These are phyloP conservation scores for Scopulariopsis brevicaulis DNA, from an alignment of 2,329 filamentous ascomycete genomes.

Conservation along the genomic window DNA sequence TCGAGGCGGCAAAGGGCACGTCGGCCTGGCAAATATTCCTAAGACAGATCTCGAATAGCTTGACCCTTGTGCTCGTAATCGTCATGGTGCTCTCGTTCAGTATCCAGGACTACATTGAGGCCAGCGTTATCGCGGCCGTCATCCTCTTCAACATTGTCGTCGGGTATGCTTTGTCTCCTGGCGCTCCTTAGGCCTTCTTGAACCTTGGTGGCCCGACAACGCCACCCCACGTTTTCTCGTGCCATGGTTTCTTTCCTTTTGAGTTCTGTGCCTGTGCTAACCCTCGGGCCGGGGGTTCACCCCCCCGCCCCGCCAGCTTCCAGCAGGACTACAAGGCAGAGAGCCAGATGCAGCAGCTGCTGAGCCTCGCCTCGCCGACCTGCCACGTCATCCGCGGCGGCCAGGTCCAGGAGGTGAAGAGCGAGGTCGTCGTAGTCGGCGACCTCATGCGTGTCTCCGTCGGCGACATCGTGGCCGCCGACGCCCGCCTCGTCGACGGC, in stretches of 20 bases:
- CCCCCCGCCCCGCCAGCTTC: constrained; percentile 4
- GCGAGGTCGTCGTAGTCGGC: constrained; percentile 49
- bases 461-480: constrained; percentile 60
- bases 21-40: constrained; percentile 67
- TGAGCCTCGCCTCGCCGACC: constrained; percentile 44
- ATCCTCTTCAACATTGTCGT: constrained; percentile 58
- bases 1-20: constrained; percentile 60
- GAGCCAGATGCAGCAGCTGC: constrained; percentile 50
- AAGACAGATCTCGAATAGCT: constrained; percentile 66
- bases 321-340: constrained; percentile 48
- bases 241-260: not conserved
- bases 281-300: not conserved
- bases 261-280: not conserved
- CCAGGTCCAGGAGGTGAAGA: constrained; percentile 37
- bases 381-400: constrained; percentile 47
- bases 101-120: constrained; percentile 54
- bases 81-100: constrained; percentile 61
- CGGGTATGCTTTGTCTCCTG: constrained; percentile 33
- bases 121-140: constrained; percentile 50
- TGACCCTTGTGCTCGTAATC: constrained; percentile 63
- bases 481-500: constrained; percentile 51
- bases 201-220: not conserved
- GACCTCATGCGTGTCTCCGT: constrained; percentile 52
- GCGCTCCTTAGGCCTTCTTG: not conserved
- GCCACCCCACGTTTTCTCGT: not conserved